Evolutionary conservation across 305 asterid genomes (phyloP).

Genomic region (Monarda citriodora): DNA sequence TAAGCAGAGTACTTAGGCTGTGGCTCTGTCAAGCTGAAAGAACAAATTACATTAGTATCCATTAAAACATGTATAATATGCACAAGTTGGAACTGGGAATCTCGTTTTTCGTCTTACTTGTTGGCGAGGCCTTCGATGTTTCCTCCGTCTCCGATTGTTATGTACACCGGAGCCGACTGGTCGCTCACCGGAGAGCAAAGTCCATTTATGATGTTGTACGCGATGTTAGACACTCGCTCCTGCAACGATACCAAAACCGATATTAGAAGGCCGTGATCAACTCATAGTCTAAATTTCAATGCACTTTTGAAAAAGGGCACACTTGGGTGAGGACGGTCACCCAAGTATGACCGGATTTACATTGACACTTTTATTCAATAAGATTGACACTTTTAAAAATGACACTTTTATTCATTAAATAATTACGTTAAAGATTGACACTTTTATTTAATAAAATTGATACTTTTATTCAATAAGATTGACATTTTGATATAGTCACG

Average conservation of each 20-base stretch:
- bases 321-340: too few species aligned
- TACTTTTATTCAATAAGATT: too few species aligned
- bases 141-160: slow-evolving; percentile 87
- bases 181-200: slow-evolving; percentile 52
- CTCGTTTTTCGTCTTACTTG: slow-evolving; percentile 29
- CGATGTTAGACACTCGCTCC: slow-evolving; percentile 74
- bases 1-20: slow-evolving; percentile 86
- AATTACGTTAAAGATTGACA: too few species aligned
- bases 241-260: slow-evolving; percentile 13
- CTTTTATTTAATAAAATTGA: too few species aligned
- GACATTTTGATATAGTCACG: too few species aligned
- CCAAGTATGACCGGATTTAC: too few species aligned
- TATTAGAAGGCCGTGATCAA: too few species aligned
- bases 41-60: neutral
- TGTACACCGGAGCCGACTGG: slow-evolving; percentile 70
- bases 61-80: neutral
- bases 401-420: too few species aligned
- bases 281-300: too few species aligned
- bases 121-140: slow-evolving; percentile 71
- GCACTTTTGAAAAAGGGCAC: too few species aligned
- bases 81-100: neutral
- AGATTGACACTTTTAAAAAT: too few species aligned
- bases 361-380: too few species aligned
- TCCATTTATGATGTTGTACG: slow-evolving; percentile 62
- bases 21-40: slow-evolving; percentile 79